Conservation (phyloP, 192 early-diverging fungal species). For the Piromyces sp. region DNA sequence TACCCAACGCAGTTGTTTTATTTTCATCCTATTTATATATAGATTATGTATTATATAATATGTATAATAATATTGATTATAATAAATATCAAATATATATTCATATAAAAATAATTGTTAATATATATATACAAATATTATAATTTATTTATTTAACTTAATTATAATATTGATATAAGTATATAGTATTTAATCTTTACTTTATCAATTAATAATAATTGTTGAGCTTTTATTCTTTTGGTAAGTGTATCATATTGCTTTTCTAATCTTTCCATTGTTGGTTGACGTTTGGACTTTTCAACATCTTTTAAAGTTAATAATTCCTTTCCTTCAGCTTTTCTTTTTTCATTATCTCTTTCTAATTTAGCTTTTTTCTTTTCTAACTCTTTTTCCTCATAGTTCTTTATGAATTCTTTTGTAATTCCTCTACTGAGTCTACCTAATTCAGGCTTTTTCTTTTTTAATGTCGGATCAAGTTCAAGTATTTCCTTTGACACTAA, state of each 20-base stretch:
- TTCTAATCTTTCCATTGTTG: background rate
- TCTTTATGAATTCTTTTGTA: background rate
- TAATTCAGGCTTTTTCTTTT: conserved; percentile 50
- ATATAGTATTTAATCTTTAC: background rate
- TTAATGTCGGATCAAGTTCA: conserved; percentile 51
- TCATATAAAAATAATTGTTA: too few species aligned
- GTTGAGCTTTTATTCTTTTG: background rate
- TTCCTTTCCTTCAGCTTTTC: background rate
- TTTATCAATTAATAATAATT: background rate
- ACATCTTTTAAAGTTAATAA: background rate
- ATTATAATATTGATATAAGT: too few species aligned
- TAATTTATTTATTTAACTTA: too few species aligned
- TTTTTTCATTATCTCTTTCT: background rate
- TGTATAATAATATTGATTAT: too few species aligned
- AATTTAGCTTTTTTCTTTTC: background rate
- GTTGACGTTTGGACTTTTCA: background rate
- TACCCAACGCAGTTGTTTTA: conserved; percentile 86
- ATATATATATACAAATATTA: too few species aligned
- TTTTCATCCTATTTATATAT: conserved; percentile 74
- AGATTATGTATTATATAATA: too few species aligned
- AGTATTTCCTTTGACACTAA: conserved; percentile 50
- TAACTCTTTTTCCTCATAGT: background rate
- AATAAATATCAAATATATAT: too few species aligned
- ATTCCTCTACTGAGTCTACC: background rate
- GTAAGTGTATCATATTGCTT: background rate